Percentiles rank a stretch among this genome's conserved stretches.
Evolutionary conservation across 345 rosid species (phyloP).

Genomic region (Linum trigynum): DNA sequence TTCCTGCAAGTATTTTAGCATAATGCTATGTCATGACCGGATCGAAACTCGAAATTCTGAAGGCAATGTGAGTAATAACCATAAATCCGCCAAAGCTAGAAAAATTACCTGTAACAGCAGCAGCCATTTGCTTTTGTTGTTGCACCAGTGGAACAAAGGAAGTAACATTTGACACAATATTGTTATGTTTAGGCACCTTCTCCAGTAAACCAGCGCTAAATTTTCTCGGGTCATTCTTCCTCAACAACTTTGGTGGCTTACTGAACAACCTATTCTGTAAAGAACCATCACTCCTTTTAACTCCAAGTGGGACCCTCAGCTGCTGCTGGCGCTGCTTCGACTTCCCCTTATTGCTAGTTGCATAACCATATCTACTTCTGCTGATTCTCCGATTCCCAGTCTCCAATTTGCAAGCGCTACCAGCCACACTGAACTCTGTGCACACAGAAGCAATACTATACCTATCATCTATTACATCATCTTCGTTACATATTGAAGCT

Average conservation of each 20-base stretch:
- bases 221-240: constrained; percentile 35
- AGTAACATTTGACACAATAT: constrained; percentile 64
- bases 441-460: constrained; percentile 55
- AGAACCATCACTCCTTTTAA: constrained; percentile 31
- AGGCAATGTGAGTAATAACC: not conserved
- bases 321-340: constrained; percentile 18
- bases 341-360: constrained; percentile 26
- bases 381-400: constrained; percentile 28
- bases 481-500: constrained; percentile 35
- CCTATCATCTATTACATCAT: constrained; percentile 38
- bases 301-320: constrained; percentile 18
- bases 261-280: constrained; percentile 15
- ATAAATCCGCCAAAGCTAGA: not conserved
- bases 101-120: constrained; percentile 39
- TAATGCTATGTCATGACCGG: not conserved
- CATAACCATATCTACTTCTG: constrained; percentile 31
- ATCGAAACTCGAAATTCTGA: not conserved
- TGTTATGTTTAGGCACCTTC: constrained; percentile 45
- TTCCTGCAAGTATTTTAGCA: constrained; percentile 37
- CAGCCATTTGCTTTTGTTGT: constrained; percentile 52
- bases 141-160: constrained; percentile 83
- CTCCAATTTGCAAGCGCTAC: constrained; percentile 25
- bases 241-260: not conserved
- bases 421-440: constrained; percentile 31
- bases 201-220: constrained; percentile 31